Base-by-base conservation (phyloP, 1,139 yeast species). In the Lodderomyces margitis region DNA sequence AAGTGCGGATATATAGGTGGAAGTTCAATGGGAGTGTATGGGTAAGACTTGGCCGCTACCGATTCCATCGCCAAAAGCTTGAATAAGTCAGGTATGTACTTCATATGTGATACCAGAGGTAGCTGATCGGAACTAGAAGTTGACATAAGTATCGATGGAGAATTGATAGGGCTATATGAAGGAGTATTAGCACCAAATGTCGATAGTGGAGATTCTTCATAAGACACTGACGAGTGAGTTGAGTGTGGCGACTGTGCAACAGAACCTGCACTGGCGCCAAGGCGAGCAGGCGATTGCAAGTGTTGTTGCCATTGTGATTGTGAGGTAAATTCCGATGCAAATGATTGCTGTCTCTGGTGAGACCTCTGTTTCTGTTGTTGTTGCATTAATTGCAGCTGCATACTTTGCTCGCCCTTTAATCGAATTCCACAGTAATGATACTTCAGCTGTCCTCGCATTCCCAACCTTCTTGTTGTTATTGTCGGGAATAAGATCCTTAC, bases 341-440 rank as follows among this genome's bases (percentile, higher is more conserved):
- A 16, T n/a, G 34, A 40, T 14, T 32, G 31, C 1, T 25, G 37
- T n/a, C 27, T 31, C 14, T 28, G 42, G 14, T 36, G 43, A 3
- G 19, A 28, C 32, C 34, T 41, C n/a, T 40, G 44, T 20, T 43
- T 45, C 19, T 40, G 49, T 9, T 42, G 42, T 8, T n/a, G 42
- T 11, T 39, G 42, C 23, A 44, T 32, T 30, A 44, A 20, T 33
- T 47, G 48, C 42, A 37, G 47, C 37, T 56, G 55, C 53, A 56
- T 44, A 41, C 55, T 55, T 34, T 57, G 68, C 38, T 80, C 86
- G 8, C 79, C 85, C 15, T 77, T 64, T 41, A 89, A 61, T 52
- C 75, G 77, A 40, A 89, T 71, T 1, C 97, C 97, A 64, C 96
- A 87, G 59, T 89, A 91, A 58, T 89, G 96, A 59, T 91, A 89